phyloP scores from a whole-genome alignment of 73 alveolate species.

The Paramecium sonneborni region DNA sequence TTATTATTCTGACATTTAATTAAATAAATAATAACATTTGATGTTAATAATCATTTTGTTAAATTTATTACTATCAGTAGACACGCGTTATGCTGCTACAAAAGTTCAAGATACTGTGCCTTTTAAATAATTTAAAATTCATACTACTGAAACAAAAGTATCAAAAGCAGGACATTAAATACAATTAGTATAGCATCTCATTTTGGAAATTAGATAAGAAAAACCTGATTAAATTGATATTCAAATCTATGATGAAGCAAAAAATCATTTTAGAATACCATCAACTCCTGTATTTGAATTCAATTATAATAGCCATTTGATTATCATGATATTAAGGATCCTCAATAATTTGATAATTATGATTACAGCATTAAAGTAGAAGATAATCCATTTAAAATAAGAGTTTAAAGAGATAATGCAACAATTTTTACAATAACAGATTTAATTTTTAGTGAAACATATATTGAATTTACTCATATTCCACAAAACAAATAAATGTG shows the following conservation, averaged over 20 bases:
- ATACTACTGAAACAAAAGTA: not conserved
- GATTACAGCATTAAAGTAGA: not conserved
- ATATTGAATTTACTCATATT: constrained; percentile 39
- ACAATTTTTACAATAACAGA: not conserved
- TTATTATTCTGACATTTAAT: not conserved
- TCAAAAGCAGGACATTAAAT: not conserved
- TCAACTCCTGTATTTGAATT: not conserved
- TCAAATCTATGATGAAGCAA: constrained; percentile 15
- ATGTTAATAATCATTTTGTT: not conserved
- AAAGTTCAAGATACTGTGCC: not conserved
- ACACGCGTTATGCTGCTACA: not conserved
- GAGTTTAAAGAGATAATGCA: not conserved
- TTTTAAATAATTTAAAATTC: not conserved
- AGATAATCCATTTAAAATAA: not conserved
- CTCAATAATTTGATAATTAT: not conserved
- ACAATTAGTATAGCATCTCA: not conserved
- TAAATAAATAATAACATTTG: not conserved
- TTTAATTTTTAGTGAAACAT: not conserved
- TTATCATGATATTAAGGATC: constrained; percentile 7
- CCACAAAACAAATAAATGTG: not conserved
- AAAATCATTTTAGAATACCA: constrained; percentile 26
- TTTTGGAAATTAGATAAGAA: constrained; percentile 1
- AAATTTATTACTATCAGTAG: not conserved
- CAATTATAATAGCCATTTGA: not conserved
- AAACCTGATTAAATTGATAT: not conserved